Base-by-base conservation (phyloP, 2,329 filamentous ascomycete species). In the Aspergillus proliferans region DNA sequence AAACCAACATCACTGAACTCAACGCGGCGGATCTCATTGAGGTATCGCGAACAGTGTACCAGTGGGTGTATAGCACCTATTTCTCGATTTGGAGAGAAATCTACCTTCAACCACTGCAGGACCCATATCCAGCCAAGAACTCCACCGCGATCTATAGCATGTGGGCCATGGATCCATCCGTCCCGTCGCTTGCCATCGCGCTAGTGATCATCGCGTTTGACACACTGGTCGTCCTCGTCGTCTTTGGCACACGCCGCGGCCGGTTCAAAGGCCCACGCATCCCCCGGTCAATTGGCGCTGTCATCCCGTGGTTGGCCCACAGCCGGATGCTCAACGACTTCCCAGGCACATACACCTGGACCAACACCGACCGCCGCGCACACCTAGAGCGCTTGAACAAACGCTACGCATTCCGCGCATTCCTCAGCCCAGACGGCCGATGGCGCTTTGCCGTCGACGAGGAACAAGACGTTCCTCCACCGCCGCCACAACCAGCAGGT, bases 61-160 rank as follows among this genome's bases (percentile, higher is more conserved):
- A 65, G 46, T 67, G 64, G 64, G 65, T 66, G 1, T 67, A 66
- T 44, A 60, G 60, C 41, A 67, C 65, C 10, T 67, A 67, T 43
- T 67, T 67, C 43, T 63, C 64, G 1, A 54, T 67, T n/a, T 67
- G 64, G 64, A 59, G 59, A 6, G 53, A 61, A 6, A 60, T 61
- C 18, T 67, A 67, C 38, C 62, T 67, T 0, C 47, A 64, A 24
- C 56, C 58, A 4, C 47, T 66, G 7, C 18, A 49, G 7, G n/a
- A 58, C 1, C 55, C 56, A 0, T 26, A 53, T 2, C 19, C 34
- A 2, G 65, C 62, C 1, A 46, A 48, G 6, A 60, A 67, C 24
- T 55, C 58, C 6, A 65, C 62, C 2, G 51, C 64, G 6, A 63
- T 63, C 44, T 58, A 50, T 44, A 64, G 57, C 39, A 62, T 61